Percentiles rank a stretch among this genome's conserved stretches.
These are phyloP conservation scores for Ophiobolus disseminans DNA, from an alignment of 2,329 filamentous ascomycete species.

Conservation along the genomic window DNA sequence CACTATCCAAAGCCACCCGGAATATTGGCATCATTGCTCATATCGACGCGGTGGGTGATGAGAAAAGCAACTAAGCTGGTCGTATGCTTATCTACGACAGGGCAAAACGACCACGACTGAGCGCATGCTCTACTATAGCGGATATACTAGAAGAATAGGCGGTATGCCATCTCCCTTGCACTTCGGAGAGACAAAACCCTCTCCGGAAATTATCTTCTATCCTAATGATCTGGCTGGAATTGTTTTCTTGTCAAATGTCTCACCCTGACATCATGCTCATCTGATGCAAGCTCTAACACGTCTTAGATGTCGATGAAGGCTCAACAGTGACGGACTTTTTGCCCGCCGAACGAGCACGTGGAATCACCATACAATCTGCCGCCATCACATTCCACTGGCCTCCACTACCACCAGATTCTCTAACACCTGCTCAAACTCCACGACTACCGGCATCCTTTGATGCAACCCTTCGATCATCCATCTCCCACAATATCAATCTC, in stretches of 20 bases:
- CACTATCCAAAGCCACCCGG: conserved; percentile 73
- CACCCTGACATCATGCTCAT: too few species aligned
- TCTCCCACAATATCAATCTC: conserved; percentile 59
- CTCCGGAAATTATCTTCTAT: conserved; percentile 1
- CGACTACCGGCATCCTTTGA: conserved; percentile 42
- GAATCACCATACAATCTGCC: conserved; percentile 97
- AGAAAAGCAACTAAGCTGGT: neutral
- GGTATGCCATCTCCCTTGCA: too few species aligned
- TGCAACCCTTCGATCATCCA: conserved; percentile 55
- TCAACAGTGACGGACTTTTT: conserved; percentile 98
- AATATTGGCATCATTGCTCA: conserved; percentile 99
- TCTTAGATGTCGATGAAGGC: conserved; percentile 85
- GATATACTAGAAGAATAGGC: conserved; percentile 85
- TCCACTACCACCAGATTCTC: conserved; percentile 55
- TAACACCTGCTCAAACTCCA: conserved; percentile 24
- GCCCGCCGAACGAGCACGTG: conserved; percentile 86
- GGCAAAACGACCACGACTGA: conserved; percentile 99
- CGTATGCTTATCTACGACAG: conserved; percentile 41
- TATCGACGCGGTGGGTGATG: conserved; percentile 80
- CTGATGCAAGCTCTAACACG: conserved; percentile 3
- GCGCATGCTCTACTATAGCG: conserved; percentile 98
- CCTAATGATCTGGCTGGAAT: neutral
- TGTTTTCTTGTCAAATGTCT: too few species aligned
- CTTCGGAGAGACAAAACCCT: too few species aligned
- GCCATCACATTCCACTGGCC: conserved; percentile 97